phyloP scores from a whole-genome alignment of 2,329 filamentous ascomycete genomes.

The Trichoderma aggressivum region DNA sequence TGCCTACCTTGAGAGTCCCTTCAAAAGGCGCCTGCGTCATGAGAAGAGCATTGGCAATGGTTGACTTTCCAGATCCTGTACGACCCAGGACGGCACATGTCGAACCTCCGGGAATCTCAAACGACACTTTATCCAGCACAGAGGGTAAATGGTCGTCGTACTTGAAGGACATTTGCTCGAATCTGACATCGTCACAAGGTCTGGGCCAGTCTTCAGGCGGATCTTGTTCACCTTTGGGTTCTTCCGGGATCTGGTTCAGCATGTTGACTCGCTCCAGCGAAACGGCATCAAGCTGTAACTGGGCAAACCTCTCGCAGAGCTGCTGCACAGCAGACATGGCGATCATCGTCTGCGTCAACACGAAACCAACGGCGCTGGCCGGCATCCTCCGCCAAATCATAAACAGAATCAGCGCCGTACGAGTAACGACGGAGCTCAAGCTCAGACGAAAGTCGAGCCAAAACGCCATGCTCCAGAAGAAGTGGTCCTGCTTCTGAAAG shows the following conservation, averaged over 20 bases:
- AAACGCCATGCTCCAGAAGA: slow-evolving; percentile 85
- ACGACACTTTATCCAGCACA: slow-evolving; percentile 63
- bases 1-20: slow-evolving; percentile 54
- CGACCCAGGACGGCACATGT: slow-evolving; percentile 71
- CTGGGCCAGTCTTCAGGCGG: slow-evolving; percentile 77
- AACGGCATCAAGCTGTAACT: slow-evolving; percentile 88
- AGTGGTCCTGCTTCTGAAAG: slow-evolving; percentile 94
- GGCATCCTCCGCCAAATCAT: slow-evolving; percentile 73
- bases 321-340: slow-evolving; percentile 40
- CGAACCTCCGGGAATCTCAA: slow-evolving; percentile 65
- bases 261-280: slow-evolving; percentile 85
- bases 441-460: slow-evolving; percentile 79
- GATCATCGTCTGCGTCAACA: slow-evolving; percentile 56
- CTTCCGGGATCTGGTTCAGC: slow-evolving; percentile 73
- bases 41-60: slow-evolving; percentile 58
- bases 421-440: slow-evolving; percentile 61
- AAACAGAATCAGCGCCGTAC: slow-evolving; percentile 68
- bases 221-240: slow-evolving; percentile 61
- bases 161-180: slow-evolving; percentile 72
- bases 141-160: slow-evolving; percentile 77
- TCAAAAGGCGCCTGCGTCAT: slow-evolving; percentile 51
- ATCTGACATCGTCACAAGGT: slow-evolving; percentile 67
- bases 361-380: slow-evolving; percentile 78
- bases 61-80: slow-evolving; percentile 85
- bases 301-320: slow-evolving; percentile 76